These are phyloP conservation scores for Candida easanensis DNA, from an alignment of 805 yeast species.

Conservation along the genomic window DNA sequence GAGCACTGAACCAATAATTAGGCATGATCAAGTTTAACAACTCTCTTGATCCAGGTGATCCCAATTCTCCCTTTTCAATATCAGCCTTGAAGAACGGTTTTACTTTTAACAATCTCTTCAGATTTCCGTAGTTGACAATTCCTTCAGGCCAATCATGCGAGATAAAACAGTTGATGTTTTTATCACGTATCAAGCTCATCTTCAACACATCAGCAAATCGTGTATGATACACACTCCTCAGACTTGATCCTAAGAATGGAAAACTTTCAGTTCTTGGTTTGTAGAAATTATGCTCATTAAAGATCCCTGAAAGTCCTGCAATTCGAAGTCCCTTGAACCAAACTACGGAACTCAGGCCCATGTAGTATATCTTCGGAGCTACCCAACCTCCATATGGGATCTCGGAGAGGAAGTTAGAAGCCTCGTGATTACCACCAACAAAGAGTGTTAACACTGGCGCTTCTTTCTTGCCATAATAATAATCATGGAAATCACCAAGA, in stretches of 20 bases:
- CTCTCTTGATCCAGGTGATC: slow-evolving; percentile 64
- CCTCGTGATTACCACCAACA: slow-evolving; percentile 95
- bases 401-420: slow-evolving; percentile 72
- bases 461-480: slow-evolving; percentile 52
- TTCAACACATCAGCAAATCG: slow-evolving; percentile 57
- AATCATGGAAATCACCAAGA: slow-evolving; percentile 78
- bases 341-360: slow-evolving; percentile 75
- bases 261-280: slow-evolving; percentile 38
- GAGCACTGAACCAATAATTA: slow-evolving; percentile 81
- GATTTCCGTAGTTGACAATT: slow-evolving; percentile 63
- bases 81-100: slow-evolving; percentile 74
- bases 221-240: slow-evolving; percentile 68
- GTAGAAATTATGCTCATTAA: slow-evolving; percentile 48
- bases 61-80: slow-evolving; percentile 56
- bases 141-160: slow-evolving; percentile 96
- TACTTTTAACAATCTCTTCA: slow-evolving; percentile 41
- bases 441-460: slow-evolving; percentile 82
- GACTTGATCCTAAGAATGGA: slow-evolving; percentile 46
- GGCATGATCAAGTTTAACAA: slow-evolving; percentile 60
- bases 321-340: slow-evolving; percentile 76
- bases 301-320: slow-evolving; percentile 85
- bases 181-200: slow-evolving; percentile 38
- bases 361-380: slow-evolving; percentile 79
- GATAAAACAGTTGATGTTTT: slow-evolving; percentile 52
- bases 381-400: slow-evolving; percentile 89